A percentile compares a stretch with the other conserved stretches of the same genome.
Evolutionary conservation across 768 basidiomycete genomes (phyloP).

Genomic region (Phaeotremella fagi): DNA sequence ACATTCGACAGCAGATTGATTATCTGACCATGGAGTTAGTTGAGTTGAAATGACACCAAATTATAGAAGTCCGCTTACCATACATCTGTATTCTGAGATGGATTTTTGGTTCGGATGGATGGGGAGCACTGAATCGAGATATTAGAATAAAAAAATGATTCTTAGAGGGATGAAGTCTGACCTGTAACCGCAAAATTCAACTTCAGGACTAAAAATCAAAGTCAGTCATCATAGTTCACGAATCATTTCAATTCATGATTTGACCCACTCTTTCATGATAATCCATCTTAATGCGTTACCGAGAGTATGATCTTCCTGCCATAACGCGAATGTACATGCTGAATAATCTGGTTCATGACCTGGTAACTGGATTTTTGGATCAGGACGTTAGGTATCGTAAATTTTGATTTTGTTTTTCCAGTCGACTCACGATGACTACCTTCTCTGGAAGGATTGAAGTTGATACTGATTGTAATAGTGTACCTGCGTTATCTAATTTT

Average conservation of each 20-base stretch:
- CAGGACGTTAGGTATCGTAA: no score
- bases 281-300: slow-evolving; percentile 96
- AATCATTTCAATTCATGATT: not conserved
- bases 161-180: no score
- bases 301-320: slow-evolving; percentile 91
- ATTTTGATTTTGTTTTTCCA: not conserved
- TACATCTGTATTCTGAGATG: slow-evolving; percentile 99
- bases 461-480: slow-evolving; percentile 30
- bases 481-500: slow-evolving; percentile 33
- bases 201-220: slow-evolving; percentile 66
- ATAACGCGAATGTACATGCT: slow-evolving; percentile 83
- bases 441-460: slow-evolving; percentile 34
- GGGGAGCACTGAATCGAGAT: slow-evolving; percentile 62
- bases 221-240: not conserved
- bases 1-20: slow-evolving; percentile 76
- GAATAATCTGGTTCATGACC: slow-evolving; percentile 76
- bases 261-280: slow-evolving; percentile 93
- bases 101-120: slow-evolving; percentile 95
- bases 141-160: no score
- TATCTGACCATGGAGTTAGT: slow-evolving; percentile 59
- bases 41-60: no score
- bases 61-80: slow-evolving; percentile 56
- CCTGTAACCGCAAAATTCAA: slow-evolving; percentile 98
- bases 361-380: slow-evolving; percentile 58
- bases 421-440: slow-evolving; percentile 41